phyloP scores from a whole-genome alignment of 352 stramenopile species.

The Pelagophyceae sp. region DNA sequence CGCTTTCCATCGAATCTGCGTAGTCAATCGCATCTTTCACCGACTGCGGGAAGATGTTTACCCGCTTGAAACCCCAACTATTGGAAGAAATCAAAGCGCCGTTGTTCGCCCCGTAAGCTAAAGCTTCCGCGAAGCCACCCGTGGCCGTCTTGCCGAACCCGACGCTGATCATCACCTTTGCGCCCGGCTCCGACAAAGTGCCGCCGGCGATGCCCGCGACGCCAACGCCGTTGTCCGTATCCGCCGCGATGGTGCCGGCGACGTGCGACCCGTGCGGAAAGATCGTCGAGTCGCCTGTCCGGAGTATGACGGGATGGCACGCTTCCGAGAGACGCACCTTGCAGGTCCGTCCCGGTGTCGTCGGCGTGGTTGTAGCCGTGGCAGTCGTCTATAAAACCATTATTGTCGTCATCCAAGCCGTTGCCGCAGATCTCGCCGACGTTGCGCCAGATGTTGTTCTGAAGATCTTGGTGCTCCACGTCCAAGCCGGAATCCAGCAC shows the following conservation, averaged over 20 bases:
- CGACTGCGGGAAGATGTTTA: not conserved
- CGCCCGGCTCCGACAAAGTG: not conserved
- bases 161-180: not conserved
- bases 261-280: not conserved
- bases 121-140: not conserved
- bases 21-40: not conserved
- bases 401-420: constrained; percentile 4
- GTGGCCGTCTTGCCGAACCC: not conserved
- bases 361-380: not conserved
- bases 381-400: constrained; percentile 1
- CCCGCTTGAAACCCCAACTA: not conserved
- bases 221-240: constrained; percentile 9
- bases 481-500: not conserved
- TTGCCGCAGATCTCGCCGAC: not conserved
- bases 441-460: not conserved
- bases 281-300: too few species aligned
- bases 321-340: too few species aligned
- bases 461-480: not conserved
- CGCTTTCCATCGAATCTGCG: not conserved
- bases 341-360: not conserved
- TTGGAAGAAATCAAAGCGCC: constrained; percentile 6
- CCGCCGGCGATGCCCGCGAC: constrained; percentile 14
- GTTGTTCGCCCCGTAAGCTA: constrained; percentile 7
- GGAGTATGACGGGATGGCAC: too few species aligned
- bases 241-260: not conserved